phyloP scores from a whole-genome alignment of 176 grass and related monocot species.

The Poa pratensis region DNA sequence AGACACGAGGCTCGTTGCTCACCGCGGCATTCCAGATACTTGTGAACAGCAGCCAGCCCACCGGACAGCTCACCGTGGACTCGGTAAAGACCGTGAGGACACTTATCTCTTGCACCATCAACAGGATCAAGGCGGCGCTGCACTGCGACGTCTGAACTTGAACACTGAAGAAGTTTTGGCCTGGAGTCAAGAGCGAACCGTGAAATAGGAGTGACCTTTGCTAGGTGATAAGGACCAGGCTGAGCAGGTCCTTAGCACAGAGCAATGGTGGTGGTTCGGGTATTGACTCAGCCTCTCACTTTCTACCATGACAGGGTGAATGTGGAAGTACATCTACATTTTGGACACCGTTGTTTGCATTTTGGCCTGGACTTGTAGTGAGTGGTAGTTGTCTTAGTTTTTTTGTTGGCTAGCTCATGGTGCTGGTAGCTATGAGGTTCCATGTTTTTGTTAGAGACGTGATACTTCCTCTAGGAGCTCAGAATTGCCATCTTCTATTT shows the following conservation, averaged over 20 bases:
- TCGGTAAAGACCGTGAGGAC: constrained; percentile 78
- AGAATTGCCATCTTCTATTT: not conserved
- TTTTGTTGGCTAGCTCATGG: constrained; percentile 43
- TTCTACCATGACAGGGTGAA: not conserved
- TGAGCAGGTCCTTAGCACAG: constrained; percentile 51
- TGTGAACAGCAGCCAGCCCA: constrained; percentile 92
- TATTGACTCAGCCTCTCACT: constrained; percentile 74
- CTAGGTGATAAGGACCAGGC: constrained; percentile 66
- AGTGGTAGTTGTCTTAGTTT: constrained; percentile 29
- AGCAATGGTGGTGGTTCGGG: constrained; percentile 99
- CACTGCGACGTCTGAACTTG: constrained; percentile 48
- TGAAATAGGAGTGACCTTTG: constrained; percentile 58
- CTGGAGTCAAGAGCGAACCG: constrained; percentile 99
- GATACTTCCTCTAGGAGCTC: not conserved
- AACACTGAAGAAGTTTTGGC: not conserved
- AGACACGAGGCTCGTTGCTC: constrained; percentile 61
- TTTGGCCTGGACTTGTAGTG: constrained; percentile 30
- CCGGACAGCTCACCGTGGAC: constrained; percentile 71
- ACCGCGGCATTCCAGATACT: constrained; percentile 96
- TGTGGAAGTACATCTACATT: not conserved
- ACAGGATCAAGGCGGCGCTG: constrained; percentile 79
- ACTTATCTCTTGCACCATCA: constrained; percentile 84
- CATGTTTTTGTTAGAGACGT: not conserved
- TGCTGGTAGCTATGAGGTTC: constrained; percentile 16
- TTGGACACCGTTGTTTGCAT: constrained; percentile 33